phyloP scores from a whole-genome alignment of 2,329 filamentous ascomycete genomes.

The Plectosphaerella cucumerina region DNA sequence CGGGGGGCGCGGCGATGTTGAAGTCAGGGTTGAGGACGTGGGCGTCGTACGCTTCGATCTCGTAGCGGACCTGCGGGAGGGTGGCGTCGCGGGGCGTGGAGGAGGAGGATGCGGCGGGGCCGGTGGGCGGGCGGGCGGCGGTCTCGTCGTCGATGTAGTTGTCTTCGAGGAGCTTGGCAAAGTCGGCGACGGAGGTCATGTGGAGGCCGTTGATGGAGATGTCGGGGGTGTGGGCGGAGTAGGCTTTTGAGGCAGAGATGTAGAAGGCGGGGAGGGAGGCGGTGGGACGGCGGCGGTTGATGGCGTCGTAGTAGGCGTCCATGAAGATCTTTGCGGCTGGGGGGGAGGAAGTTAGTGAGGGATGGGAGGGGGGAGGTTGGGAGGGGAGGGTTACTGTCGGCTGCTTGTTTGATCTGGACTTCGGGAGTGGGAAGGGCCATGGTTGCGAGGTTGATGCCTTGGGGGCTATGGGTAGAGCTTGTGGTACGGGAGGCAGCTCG shows the following conservation, averaged over 20 bases:
- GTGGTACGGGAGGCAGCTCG: slow-evolving; percentile 17
- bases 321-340: slow-evolving; percentile 69
- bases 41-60: slow-evolving; percentile 71
- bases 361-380: background rate
- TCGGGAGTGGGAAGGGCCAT: slow-evolving; percentile 36
- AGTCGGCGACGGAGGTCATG: slow-evolving; percentile 57
- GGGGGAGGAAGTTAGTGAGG: slow-evolving; percentile 4
- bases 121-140: background rate
- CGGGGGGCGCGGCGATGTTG: slow-evolving; percentile 47
- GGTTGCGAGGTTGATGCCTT: background rate
- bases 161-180: slow-evolving; percentile 64
- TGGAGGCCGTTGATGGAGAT: slow-evolving; percentile 78
- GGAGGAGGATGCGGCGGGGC: background rate
- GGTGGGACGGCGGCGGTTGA: slow-evolving; percentile 65
- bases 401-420: slow-evolving; percentile 39
- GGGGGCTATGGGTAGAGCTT: background rate
- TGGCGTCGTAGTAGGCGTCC: slow-evolving; percentile 69
- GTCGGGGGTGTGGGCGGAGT: slow-evolving; percentile 50
- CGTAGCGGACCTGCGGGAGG: slow-evolving; percentile 56
- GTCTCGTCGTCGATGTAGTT: slow-evolving; percentile 30
- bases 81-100: background rate
- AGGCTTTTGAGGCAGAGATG: slow-evolving; percentile 51
- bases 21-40: slow-evolving; percentile 73
- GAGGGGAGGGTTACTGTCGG: slow-evolving; percentile 34
- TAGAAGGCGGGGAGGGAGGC: slow-evolving; percentile 66